phyloP scores from a whole-genome alignment of 257 asterid genomes.

The Apocynum venetum region DNA sequence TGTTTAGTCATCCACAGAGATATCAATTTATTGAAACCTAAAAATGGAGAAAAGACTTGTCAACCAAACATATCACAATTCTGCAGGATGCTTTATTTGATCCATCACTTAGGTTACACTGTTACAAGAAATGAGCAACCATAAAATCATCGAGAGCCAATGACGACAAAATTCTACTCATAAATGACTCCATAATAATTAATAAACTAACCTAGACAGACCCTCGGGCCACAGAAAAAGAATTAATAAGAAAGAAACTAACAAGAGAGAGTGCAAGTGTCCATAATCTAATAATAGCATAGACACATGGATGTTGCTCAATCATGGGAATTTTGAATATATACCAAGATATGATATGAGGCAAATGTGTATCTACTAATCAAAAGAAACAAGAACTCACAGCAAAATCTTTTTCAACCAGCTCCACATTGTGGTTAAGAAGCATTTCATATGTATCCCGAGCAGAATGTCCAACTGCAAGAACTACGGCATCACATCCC shows the following conservation, averaged over 20 bases:
- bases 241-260: no score
- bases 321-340: neutral
- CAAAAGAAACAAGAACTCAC: slow-evolving; percentile 43
- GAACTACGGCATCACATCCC: slow-evolving; percentile 82
- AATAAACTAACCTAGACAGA: neutral
- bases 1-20: no score
- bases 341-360: neutral
- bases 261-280: neutral
- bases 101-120: neutral
- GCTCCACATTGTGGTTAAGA: slow-evolving; percentile 67
- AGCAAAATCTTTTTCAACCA: slow-evolving; percentile 76
- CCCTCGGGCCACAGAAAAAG: neutral
- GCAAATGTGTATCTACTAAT: neutral
- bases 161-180: neutral
- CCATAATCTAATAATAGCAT: neutral
- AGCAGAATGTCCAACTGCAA: slow-evolving; percentile 98
- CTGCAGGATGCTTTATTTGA: neutral
- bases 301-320: neutral
- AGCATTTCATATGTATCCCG: slow-evolving; percentile 90
- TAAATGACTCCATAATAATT: no score
- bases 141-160: neutral
- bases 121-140: neutral
- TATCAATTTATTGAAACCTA: no score
- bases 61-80: no score
- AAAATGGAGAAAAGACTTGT: no score